Percentiles rank a stretch among this genome's conserved stretches.
Evolutionary conservation across 768 basidiomycete species (phyloP).

Genomic region (Sarcodon aspratus): DNA sequence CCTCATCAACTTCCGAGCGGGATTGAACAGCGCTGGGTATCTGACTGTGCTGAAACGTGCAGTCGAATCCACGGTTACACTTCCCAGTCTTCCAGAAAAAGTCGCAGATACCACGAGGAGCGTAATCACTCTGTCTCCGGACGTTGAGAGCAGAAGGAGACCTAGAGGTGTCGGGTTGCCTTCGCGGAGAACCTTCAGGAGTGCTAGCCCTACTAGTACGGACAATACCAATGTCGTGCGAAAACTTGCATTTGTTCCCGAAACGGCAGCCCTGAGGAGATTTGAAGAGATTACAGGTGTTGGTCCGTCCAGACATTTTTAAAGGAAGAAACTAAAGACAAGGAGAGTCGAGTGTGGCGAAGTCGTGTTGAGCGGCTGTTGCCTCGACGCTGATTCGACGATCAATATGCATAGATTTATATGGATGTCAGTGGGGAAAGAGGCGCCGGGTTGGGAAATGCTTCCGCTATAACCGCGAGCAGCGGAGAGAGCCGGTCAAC

Average conservation of each 20-base stretch:
- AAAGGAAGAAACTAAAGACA: too few relatives aligned
- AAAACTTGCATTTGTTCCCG: neutral
- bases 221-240: neutral
- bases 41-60: conserved; percentile 14
- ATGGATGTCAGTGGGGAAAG: too few relatives aligned
- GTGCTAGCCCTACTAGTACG: neutral
- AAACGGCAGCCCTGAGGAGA: neutral
- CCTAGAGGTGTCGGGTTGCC: neutral
- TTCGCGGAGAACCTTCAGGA: neutral
- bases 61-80: conserved; percentile 15
- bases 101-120: conserved; percentile 13
- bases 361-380: too few relatives aligned
- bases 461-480: too few relatives aligned
- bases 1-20: neutral
- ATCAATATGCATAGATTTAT: too few relatives aligned
- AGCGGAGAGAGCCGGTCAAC: too few relatives aligned
- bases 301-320: too few relatives aligned
- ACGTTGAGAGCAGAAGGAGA: neutral
- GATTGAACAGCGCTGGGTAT: conserved; percentile 2
- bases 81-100: conserved; percentile 18
- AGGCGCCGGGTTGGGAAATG: too few relatives aligned
- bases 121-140: neutral
- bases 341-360: too few relatives aligned
- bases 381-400: too few relatives aligned
- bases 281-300: neutral